phyloP scores from a whole-genome alignment of 495 filamentous ascomycete species.

The Talaromyces nanjingensis region DNA sequence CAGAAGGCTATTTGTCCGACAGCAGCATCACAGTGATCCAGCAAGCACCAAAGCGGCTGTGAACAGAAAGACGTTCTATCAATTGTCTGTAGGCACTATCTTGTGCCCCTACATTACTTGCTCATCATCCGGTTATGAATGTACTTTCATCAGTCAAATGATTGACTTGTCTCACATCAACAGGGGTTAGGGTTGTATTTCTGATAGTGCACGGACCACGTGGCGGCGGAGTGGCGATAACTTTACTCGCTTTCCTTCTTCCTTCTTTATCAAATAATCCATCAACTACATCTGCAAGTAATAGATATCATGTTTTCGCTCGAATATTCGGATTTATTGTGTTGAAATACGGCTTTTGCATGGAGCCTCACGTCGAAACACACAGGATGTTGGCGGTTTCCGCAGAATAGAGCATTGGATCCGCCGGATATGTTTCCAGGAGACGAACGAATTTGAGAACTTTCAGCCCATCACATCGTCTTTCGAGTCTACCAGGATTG shows the following conservation, averaged over 20 bases:
- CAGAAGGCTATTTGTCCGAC: constrained; percentile 5
- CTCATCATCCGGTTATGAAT: too few relatives aligned
- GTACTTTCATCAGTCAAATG: neutral
- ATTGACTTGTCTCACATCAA: neutral
- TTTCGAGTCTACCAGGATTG: neutral
- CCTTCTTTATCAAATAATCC: neutral
- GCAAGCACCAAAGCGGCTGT: neutral
- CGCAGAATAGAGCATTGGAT: neutral
- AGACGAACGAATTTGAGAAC: neutral
- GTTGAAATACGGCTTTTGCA: neutral
- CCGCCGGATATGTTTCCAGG: neutral
- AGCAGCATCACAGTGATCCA: neutral
- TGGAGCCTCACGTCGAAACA: neutral
- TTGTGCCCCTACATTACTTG: neutral
- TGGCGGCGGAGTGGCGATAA: neutral
- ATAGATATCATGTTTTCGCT: neutral
- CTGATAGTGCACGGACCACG: neutral
- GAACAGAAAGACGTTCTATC: neutral
- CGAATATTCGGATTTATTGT: neutral
- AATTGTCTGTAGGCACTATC: neutral
- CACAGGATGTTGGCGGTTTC: neutral
- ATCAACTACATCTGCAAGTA: neutral
- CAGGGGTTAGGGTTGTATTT: neutral
- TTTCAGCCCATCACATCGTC: too few relatives aligned
- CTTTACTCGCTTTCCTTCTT: neutral